A percentile compares a stretch with the other conserved stretches of the same genome.
phyloP scores from a whole-genome alignment of 176 grass and related monocot genomes.

The Aegilops speltoides region DNA sequence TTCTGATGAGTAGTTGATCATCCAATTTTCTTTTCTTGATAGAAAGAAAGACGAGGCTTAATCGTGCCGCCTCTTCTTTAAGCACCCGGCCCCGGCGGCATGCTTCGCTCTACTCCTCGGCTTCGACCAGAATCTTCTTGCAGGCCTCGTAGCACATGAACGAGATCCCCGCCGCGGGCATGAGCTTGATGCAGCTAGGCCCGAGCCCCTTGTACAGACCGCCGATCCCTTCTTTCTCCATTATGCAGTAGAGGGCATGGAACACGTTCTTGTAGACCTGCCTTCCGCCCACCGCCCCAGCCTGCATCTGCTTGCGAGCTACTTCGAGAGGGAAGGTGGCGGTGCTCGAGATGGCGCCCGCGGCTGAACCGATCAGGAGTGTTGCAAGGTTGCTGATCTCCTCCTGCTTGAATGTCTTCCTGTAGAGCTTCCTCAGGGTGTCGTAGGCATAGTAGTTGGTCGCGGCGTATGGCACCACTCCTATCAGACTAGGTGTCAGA shows the following conservation, averaged over 20 bases:
- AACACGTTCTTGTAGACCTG: slow-evolving; percentile 96
- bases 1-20: slow-evolving; percentile 17
- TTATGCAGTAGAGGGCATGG: slow-evolving; percentile 88
- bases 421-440: slow-evolving; percentile 89
- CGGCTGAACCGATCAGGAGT: slow-evolving; percentile 81
- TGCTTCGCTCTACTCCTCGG: slow-evolving; percentile 38
- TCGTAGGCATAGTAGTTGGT: slow-evolving; percentile 94
- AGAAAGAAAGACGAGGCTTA: slow-evolving; percentile 21
- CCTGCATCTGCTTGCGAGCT: slow-evolving; percentile 96
- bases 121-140: slow-evolving; percentile 88
- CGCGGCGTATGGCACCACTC: slow-evolving; percentile 87
- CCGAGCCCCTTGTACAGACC: slow-evolving; percentile 90
- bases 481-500: slow-evolving; percentile 82
- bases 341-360: slow-evolving; percentile 86
- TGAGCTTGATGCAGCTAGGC: slow-evolving; percentile 96
- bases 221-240: slow-evolving; percentile 78
- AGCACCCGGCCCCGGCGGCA: neutral
- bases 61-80: slow-evolving; percentile 19
- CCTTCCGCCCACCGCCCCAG: slow-evolving; percentile 75
- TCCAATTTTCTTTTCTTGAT: slow-evolving; percentile 11
- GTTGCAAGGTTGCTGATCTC: slow-evolving; percentile 88
- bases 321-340: slow-evolving; percentile 97
- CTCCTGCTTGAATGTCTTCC: slow-evolving; percentile 79
- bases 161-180: slow-evolving; percentile 91
- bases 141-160: slow-evolving; percentile 99